Evolutionary conservation across 106 monocot genomes (phyloP).

Genomic region (Iris macrosiphon): DNA sequence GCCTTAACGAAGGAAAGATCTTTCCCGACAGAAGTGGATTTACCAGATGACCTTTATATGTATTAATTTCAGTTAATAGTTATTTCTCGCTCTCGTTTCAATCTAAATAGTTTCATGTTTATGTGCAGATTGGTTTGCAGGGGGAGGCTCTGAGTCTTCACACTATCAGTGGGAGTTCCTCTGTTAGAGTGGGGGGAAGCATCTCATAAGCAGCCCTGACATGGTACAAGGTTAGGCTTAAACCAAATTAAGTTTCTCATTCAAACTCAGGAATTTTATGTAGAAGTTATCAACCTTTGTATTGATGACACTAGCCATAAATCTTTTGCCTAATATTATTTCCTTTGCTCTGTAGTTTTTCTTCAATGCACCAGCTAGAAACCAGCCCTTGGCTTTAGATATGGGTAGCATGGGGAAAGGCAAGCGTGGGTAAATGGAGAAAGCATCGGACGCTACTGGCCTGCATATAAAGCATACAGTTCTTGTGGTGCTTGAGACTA

Average conservation of each 20-base stretch:
- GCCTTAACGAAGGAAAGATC: slow-evolving; percentile 62
- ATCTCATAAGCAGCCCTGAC: slow-evolving; percentile 39
- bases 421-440: slow-evolving; percentile 80
- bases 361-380: slow-evolving; percentile 73
- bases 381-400: slow-evolving; percentile 72
- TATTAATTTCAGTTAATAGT: slow-evolving; percentile 3
- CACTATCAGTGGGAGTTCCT: slow-evolving; percentile 49
- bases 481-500: slow-evolving; percentile 55
- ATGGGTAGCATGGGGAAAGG: slow-evolving; percentile 91
- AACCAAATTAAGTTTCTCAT: background rate
- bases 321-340: background rate
- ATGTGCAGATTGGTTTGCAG: slow-evolving; percentile 67
- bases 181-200: slow-evolving; percentile 63
- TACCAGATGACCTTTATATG: slow-evolving; percentile 32
- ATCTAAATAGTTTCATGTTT: background rate
- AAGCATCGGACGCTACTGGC: slow-evolving; percentile 76
- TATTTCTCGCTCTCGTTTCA: background rate
- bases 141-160: slow-evolving; percentile 61
- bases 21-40: slow-evolving; percentile 73
- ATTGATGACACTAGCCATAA: background rate
- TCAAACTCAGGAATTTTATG: background rate
- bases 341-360: slow-evolving; percentile 22
- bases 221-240: slow-evolving; percentile 76
- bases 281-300: background rate
- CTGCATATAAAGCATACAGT: slow-evolving; percentile 57